Percentiles rank a stretch among this genome's conserved stretches.
Conservation (phyloP, 179 eudicot species). For the Carnegiea gigantea region DNA sequence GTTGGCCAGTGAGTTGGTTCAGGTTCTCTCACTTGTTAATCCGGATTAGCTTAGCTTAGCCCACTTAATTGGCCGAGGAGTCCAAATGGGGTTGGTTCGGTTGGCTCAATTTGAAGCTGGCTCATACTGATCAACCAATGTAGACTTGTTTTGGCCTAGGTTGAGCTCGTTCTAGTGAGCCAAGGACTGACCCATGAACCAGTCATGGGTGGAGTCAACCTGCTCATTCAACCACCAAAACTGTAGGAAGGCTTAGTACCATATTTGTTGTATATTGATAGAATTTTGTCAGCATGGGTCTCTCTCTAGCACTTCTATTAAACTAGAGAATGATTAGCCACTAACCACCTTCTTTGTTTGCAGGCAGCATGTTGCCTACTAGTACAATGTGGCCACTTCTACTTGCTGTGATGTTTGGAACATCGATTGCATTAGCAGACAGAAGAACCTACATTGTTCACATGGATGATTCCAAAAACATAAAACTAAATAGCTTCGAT, state of each 20-base stretch:
- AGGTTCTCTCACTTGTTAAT: background rate
- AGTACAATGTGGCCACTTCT: conserved; percentile 14
- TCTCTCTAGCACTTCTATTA: background rate
- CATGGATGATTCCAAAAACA: conserved; percentile 50
- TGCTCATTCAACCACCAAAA: too few species aligned
- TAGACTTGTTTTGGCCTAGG: too few species aligned
- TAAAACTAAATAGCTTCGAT: conserved; percentile 26
- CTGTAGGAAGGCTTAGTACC: too few species aligned
- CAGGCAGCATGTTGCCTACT: conserved; percentile 23
- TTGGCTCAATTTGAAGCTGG: too few species aligned
- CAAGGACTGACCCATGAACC: background rate
- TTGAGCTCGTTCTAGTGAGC: too few species aligned
- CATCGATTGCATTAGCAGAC: conserved; percentile 26
- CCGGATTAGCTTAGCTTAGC: background rate
- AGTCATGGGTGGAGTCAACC: too few species aligned
- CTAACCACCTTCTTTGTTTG: background rate
- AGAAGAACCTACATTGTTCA: conserved; percentile 51
- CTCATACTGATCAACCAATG: too few species aligned
- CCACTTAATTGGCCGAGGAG: background rate
- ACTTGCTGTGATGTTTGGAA: conserved; percentile 19
- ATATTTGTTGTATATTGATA: too few species aligned
- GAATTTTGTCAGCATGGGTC: background rate
- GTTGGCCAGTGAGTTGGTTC: background rate
- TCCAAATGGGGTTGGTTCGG: too few species aligned
- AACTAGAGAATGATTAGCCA: background rate